Evolutionary conservation across 2,329 filamentous ascomycete species (phyloP).

Genomic region (Pseudogymnoascus sp.): DNA sequence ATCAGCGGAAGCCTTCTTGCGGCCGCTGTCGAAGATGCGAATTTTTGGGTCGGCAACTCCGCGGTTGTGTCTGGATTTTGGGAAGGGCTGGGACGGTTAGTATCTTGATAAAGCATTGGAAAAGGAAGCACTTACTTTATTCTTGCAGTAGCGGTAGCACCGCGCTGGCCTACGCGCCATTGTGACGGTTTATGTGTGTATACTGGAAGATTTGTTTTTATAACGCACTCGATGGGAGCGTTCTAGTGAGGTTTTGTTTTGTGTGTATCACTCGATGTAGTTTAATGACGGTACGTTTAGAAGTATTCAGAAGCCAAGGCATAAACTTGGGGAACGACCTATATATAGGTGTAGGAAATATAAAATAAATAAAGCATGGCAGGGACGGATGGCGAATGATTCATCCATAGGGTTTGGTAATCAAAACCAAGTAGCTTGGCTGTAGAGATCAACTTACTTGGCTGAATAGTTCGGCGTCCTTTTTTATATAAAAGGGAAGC

Average conservation of each 20-base stretch:
- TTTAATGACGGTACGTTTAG: neutral
- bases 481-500: neutral
- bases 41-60: constrained; percentile 83
- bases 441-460: constrained; percentile 4
- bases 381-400: neutral
- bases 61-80: constrained; percentile 99
- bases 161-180: constrained; percentile 99
- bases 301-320: constrained; percentile 2
- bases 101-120: constrained; percentile 11
- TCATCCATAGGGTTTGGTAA: neutral
- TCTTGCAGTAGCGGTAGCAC: constrained; percentile 99
- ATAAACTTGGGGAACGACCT: neutral
- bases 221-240: constrained; percentile 2
- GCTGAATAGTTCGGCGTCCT: neutral
- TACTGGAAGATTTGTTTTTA: neutral
- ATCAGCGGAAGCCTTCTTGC: constrained; percentile 97
- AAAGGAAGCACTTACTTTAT: constrained; percentile 69
- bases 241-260: neutral
- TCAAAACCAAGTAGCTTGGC: neutral
- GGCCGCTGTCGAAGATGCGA: constrained; percentile 97
- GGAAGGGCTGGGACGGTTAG: constrained; percentile 63
- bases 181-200: constrained; percentile 54
- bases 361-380: constrained; percentile 5
- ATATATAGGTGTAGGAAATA: constrained; percentile 6
- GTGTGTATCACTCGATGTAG: neutral